Evolutionary conservation across 371 early-diverging fungal species (phyloP).

Genomic region (Mortierella sp.): DNA sequence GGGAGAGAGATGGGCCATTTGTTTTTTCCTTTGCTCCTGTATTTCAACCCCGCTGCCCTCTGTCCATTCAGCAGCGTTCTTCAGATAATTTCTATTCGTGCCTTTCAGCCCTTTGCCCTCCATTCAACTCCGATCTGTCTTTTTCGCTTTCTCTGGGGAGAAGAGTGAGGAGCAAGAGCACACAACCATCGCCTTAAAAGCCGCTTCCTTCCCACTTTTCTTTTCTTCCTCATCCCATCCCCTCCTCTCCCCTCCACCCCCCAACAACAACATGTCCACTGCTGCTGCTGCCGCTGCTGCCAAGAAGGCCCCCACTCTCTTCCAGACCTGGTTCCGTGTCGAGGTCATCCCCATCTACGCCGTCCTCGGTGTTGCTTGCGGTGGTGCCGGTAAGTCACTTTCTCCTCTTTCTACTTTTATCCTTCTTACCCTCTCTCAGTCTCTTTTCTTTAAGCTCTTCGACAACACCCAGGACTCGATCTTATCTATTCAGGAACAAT

Average conservation of each 20-base stretch:
- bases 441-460: not conserved
- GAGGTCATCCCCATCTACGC: conserved; percentile 80
- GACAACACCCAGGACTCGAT: too few relatives aligned
- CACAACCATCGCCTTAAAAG: not conserved
- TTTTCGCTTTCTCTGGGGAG: not conserved
- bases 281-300: conserved; percentile 60
- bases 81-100: not conserved
- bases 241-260: not conserved
- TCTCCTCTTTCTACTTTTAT: not conserved
- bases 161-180: not conserved
- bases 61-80: not conserved
- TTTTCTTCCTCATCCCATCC: not conserved
- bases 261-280: conserved; percentile 39
- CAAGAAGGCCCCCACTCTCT: conserved; percentile 56
- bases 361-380: conserved; percentile 71
- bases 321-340: conserved; percentile 67
- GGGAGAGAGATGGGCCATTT: not conserved
- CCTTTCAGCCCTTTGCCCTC: conserved; percentile 3
- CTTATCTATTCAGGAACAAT: too few relatives aligned
- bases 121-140: conserved; percentile 2
- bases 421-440: not conserved
- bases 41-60: not conserved
- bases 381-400: conserved; percentile 61
- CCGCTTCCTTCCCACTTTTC: not conserved
- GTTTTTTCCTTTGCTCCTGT: not conserved